Evolutionary conservation across 2,329 filamentous ascomycete genomes (phyloP).

Genomic region (Diaporthe ampelina): DNA sequence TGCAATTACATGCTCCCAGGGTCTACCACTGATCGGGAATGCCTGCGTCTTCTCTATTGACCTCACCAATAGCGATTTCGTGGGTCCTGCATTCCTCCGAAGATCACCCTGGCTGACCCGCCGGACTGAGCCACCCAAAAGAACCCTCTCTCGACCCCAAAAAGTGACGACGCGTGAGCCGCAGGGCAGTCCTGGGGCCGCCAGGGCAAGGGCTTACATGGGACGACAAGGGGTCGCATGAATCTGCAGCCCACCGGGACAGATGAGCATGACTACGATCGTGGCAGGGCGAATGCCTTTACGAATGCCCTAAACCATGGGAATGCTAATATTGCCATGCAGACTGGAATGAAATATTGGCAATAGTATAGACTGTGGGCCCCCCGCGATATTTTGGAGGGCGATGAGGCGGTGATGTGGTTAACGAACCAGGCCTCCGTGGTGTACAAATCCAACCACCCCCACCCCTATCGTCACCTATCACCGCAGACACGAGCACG

Average conservation of each 20-base stretch:
- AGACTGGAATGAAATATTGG: conserved; percentile 38
- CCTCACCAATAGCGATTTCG: conserved; percentile 7
- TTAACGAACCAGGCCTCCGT: conserved; percentile 25
- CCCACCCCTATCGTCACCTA: background rate
- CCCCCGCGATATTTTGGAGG: conserved; percentile 6
- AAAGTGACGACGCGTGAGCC: conserved; percentile 28
- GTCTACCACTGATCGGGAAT: conserved; percentile 20
- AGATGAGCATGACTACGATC: conserved; percentile 39
- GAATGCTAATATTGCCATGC: conserved; percentile 22
- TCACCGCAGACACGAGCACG: background rate
- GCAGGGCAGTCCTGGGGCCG: conserved; percentile 2
- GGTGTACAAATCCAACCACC: background rate
- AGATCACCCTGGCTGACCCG: conserved; percentile 18
- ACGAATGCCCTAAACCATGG: conserved; percentile 14
- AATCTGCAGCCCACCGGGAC: conserved; percentile 39
- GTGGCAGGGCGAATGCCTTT: conserved; percentile 19
- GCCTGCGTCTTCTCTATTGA: conserved; percentile 16
- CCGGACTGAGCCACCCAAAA: conserved; percentile 20
- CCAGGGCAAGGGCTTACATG: conserved; percentile 26
- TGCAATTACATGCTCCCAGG: conserved; percentile 30
- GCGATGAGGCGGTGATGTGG: conserved; percentile 8
- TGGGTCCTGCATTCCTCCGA: conserved; percentile 27
- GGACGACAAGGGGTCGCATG: conserved; percentile 41
- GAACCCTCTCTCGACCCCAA: background rate
- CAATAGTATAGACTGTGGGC: conserved; percentile 34